These are phyloP conservation scores for Kalmusia sp. DNA, from an alignment of 2,329 filamentous ascomycete genomes.

Conservation along the genomic window DNA sequence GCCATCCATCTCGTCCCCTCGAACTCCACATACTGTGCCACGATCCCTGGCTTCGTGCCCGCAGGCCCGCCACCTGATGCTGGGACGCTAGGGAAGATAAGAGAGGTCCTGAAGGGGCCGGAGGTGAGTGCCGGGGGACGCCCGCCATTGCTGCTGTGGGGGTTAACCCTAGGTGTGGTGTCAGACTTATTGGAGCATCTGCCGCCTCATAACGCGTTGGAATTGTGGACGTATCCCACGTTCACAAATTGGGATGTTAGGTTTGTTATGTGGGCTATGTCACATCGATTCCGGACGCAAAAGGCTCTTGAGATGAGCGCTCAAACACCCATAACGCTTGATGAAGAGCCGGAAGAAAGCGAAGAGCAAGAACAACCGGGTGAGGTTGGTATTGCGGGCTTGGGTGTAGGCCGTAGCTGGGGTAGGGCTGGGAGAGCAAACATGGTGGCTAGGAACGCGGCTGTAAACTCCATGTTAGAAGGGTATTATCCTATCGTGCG, in stretches of 20 bases:
- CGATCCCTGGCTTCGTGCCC: slow-evolving; percentile 58
- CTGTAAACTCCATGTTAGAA: slow-evolving; percentile 58
- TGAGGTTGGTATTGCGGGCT: slow-evolving; percentile 54
- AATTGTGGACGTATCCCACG: slow-evolving; percentile 72
- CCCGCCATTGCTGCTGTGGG: slow-evolving; percentile 70
- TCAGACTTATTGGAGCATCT: slow-evolving; percentile 73
- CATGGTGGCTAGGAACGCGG: slow-evolving; percentile 48
- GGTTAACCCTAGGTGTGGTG: slow-evolving; percentile 70
- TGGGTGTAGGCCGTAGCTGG: slow-evolving; percentile 52
- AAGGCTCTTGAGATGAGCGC: slow-evolving; percentile 41
- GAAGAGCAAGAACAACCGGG: slow-evolving; percentile 39
- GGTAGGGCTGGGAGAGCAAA: slow-evolving; percentile 41
- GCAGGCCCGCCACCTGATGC: slow-evolving; percentile 19
- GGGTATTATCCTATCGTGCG: slow-evolving; percentile 61
- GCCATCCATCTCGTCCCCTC: slow-evolving; percentile 69
- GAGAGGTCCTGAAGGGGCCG: slow-evolving; percentile 24
- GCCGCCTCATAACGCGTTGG: slow-evolving; percentile 67
- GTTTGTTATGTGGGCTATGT: slow-evolving; percentile 66
- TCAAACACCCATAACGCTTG: slow-evolving; percentile 13
- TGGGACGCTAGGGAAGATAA: slow-evolving; percentile 17
- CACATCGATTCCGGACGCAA: slow-evolving; percentile 58
- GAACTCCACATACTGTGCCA: slow-evolving; percentile 65
- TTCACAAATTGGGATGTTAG: slow-evolving; percentile 70
- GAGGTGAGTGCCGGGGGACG: slow-evolving; percentile 39
- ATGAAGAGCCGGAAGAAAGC: slow-evolving; percentile 33